Evolutionary conservation across 2,329 filamentous ascomycete species (phyloP).

Genomic region (Neopestalotiopsis sp.): DNA sequence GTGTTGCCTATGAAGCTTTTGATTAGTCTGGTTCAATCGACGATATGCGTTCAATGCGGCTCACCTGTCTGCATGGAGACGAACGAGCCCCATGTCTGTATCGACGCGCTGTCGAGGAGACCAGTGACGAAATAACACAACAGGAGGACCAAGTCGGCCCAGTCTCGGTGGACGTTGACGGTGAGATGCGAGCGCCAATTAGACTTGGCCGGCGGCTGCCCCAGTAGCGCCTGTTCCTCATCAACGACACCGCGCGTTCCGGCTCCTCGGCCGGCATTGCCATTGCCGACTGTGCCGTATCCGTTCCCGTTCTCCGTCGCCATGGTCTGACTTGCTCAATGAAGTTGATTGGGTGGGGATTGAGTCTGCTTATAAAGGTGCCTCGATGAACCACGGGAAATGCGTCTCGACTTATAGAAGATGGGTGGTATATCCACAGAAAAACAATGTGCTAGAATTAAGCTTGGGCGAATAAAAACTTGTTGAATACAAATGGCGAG

Average conservation of each 20-base stretch:
- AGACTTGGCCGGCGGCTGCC: conserved; percentile 23
- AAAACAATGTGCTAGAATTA: neutral
- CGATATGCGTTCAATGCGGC: conserved; percentile 20
- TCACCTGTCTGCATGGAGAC: conserved; percentile 83
- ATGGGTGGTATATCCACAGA: neutral
- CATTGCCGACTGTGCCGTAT: conserved; percentile 31
- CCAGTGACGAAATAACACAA: conserved; percentile 80
- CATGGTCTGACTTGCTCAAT: conserved; percentile 24
- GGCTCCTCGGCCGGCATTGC: conserved; percentile 21
- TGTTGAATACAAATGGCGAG: neutral
- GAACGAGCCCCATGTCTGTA: conserved; percentile 80
- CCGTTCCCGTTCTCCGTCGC: conserved; percentile 34
- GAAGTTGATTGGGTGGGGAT: neutral
- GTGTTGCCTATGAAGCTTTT: conserved; percentile 65
- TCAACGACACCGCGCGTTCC: conserved; percentile 30
- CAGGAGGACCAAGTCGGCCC: conserved; percentile 73
- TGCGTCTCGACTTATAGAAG: conserved; percentile 5
- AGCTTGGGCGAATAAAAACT: neutral
- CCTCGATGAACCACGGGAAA: neutral
- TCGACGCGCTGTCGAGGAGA: conserved; percentile 76
- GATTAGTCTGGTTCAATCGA: neutral
- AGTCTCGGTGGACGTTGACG: conserved; percentile 61
- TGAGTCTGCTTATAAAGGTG: neutral
- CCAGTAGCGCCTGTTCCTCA: conserved; percentile 41
- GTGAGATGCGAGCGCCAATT: conserved; percentile 41